Evolutionary conservation across 176 grass and related monocot genomes (phyloP).

Genomic region (Elymus sibiricus): DNA sequence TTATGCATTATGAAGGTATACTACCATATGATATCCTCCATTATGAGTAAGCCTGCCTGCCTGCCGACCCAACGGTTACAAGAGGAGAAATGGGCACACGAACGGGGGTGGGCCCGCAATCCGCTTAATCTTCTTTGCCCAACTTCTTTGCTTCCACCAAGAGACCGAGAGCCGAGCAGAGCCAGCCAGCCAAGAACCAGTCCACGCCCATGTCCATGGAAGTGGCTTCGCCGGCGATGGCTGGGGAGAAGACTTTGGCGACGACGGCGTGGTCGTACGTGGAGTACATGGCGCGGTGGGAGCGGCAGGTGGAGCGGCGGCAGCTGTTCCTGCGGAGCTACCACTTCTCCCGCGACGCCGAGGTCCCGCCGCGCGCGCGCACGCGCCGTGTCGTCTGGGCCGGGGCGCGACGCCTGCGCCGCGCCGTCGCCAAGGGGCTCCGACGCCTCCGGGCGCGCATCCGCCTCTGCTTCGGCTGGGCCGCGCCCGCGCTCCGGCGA

Average conservation of each 20-base stretch:
- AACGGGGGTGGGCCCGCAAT: too few relatives aligned
- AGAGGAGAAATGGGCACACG: too few relatives aligned
- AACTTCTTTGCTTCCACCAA: not conserved
- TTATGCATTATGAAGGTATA: too few relatives aligned
- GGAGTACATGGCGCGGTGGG: conserved; percentile 81
- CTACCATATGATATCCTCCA: too few relatives aligned
- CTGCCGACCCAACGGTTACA: too few relatives aligned
- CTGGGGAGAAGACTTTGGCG: not conserved
- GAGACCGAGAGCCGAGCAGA: not conserved
- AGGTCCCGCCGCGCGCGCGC: conserved; percentile 27
- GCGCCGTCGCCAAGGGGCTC: conserved; percentile 32
- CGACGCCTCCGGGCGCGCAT: conserved; percentile 31
- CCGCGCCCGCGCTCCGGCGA: conserved; percentile 11
- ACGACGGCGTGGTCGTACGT: conserved; percentile 45
- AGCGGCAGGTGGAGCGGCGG: conserved; percentile 70
- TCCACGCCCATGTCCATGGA: conserved; percentile 17
- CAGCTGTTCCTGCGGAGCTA: conserved; percentile 94
- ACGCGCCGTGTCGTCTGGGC: conserved; percentile 65
- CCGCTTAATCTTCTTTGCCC: not conserved
- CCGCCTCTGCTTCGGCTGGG: conserved; percentile 45
- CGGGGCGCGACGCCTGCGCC: conserved; percentile 49
- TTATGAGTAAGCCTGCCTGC: too few relatives aligned
- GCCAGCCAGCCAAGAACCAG: not conserved
- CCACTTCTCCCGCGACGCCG: conserved; percentile 74
- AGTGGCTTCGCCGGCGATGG: not conserved